Evolutionary conservation across 352 stramenopile genomes (phyloP).

Genomic region (Blastocystis sp.): DNA sequence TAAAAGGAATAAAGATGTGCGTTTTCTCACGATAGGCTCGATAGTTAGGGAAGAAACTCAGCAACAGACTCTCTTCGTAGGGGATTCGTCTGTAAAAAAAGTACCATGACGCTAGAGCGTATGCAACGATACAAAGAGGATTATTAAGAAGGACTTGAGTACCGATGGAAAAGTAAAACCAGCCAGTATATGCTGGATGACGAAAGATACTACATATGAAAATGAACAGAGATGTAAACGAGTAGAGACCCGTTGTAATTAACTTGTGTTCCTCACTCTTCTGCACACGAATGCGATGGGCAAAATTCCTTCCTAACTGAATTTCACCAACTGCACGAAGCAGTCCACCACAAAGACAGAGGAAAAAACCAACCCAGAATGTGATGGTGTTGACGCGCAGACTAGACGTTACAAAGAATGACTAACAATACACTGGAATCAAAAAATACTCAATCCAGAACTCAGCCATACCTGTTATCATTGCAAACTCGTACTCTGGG

Average conservation of each 20-base stretch:
- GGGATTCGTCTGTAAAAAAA: conserved; percentile 80
- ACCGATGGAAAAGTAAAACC: conserved; percentile 78
- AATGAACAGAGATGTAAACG: background rate
- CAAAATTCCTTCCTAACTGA: conserved; percentile 53
- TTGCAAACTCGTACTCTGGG: conserved; percentile 38
- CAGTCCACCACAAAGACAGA: conserved; percentile 36
- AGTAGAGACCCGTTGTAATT: conserved; percentile 26
- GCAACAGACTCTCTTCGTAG: conserved; percentile 64
- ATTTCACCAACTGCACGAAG: conserved; percentile 15
- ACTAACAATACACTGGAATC: conserved; percentile 10
- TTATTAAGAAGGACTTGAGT: conserved; percentile 77
- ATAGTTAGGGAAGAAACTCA: conserved; percentile 24
- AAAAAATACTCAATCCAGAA: conserved; percentile 60
- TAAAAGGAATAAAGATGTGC: conserved; percentile 42
- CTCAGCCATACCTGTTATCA: conserved; percentile 50
- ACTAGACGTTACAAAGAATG: background rate
- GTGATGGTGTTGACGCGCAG: background rate
- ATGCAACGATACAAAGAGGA: conserved; percentile 73
- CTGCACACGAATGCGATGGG: background rate
- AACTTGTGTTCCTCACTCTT: background rate
- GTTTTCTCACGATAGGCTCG: background rate
- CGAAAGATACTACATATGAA: conserved; percentile 69
- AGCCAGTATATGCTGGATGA: conserved; percentile 78
- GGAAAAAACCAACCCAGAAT: conserved; percentile 16
- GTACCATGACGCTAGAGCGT: conserved; percentile 75